These are phyloP conservation scores for Pinus taeda DNA, from an alignment of 75 land plant species.

Conservation along the genomic window DNA sequence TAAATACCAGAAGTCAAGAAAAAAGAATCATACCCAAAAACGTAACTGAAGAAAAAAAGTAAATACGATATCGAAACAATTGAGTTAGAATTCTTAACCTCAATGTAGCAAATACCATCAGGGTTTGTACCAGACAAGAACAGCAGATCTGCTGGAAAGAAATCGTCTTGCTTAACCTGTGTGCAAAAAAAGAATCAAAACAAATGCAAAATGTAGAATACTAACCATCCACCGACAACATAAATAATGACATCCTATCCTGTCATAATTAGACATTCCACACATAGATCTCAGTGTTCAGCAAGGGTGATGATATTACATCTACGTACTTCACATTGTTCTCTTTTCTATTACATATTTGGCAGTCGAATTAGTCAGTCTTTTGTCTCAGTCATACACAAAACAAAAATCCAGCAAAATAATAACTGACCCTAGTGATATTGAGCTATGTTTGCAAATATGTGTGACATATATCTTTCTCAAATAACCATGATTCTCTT, in stretches of 20 bases:
- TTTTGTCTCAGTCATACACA: neutral
- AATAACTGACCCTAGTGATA: neutral
- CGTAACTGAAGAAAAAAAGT: neutral
- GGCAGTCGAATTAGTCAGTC: neutral
- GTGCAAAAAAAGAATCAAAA: neutral
- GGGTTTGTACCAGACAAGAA: slow-evolving; percentile 95
- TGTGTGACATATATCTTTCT: neutral
- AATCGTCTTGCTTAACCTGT: slow-evolving; percentile 87
- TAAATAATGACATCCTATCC: neutral
- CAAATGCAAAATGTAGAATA: neutral
- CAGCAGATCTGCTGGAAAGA: slow-evolving; percentile 94
- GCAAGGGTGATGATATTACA: neutral
- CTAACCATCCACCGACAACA: neutral
- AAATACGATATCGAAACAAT: neutral
- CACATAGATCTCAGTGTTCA: neutral
- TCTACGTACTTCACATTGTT: neutral
- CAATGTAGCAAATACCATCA: slow-evolving; percentile 97
- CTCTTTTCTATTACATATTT: neutral
- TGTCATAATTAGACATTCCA: neutral
- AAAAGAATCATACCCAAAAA: neutral
- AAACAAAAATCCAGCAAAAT: neutral
- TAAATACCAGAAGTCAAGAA: neutral
- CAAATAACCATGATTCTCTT: neutral
- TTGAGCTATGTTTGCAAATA: neutral
- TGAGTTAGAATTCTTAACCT: slow-evolving; percentile 46